Evolutionary conservation across 1,284 basidiomycete species (phyloP).

Genomic region (Microbotryomycetes sp.): DNA sequence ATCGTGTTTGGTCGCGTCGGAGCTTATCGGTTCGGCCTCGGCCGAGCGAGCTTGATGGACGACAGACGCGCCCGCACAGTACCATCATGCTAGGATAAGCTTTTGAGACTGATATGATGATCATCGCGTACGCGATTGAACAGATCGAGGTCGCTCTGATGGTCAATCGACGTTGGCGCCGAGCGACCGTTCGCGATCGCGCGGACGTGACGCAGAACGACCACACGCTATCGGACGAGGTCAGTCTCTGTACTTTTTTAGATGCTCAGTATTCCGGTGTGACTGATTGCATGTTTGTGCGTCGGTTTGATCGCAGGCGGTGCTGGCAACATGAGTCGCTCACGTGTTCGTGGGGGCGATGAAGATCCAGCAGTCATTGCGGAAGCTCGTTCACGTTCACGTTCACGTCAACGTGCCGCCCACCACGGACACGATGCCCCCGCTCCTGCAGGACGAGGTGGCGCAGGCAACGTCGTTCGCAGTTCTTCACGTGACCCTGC

Average conservation of each 20-base stretch:
- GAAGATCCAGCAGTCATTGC: constrained; percentile 8
- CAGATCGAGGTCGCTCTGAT: not conserved
- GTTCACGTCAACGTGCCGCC: constrained; percentile 11
- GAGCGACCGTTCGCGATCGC: not conserved
- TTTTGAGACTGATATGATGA: not conserved
- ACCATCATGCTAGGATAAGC: not conserved
- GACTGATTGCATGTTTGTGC: too few relatives aligned
- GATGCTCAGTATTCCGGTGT: too few relatives aligned
- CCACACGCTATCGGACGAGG: not conserved
- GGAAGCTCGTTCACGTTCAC: constrained; percentile 24
- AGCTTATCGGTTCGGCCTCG: not conserved
- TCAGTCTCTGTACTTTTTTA: too few relatives aligned
- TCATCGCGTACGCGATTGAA: not conserved
- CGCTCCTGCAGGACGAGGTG: constrained; percentile 16
- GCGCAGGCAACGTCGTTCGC: constrained; percentile 19
- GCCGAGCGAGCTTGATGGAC: not conserved
- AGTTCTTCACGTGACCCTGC: not conserved
- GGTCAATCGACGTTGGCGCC: not conserved
- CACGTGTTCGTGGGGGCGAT: constrained; percentile 14
- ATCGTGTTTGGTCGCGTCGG: not conserved
- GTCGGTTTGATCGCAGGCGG: constrained; percentile 18
- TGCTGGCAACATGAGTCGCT: constrained; percentile 30
- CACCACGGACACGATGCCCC: constrained; percentile 24
- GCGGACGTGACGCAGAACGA: not conserved
- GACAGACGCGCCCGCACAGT: too few relatives aligned